Base-by-base conservation (phyloP, 805 yeast species). In the Jamesozyma spencerorum region DNA sequence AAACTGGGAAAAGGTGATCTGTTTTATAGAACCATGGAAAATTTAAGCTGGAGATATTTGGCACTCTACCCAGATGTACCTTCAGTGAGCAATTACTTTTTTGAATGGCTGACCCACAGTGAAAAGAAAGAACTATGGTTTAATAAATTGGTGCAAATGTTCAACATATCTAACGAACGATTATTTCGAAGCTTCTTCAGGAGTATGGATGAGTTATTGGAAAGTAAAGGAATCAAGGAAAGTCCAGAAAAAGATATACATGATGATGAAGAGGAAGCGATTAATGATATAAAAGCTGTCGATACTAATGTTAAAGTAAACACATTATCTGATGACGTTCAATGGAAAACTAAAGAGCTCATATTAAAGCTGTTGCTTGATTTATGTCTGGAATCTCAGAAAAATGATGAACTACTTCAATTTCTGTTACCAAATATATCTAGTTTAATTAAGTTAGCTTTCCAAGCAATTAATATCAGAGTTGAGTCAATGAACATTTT, bases 401-500 rank as follows among this genome's bases (percentile, higher is more conserved):
- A 38, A 6, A 32, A 38, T 26, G 42, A 46, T 5, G 45, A 37
- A 5, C 11, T 39, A 12, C 30, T 36, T 14, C 15, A 30, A 2
- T 12, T 39, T 1, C 27, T 52, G 17, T 17, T 32, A 2, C 22
- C 19, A 3, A 74, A 72, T 42, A 80, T 81, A 5, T 68, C 76
- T 7, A 94, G 84, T 17, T 60, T 90, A 31, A 79, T 88, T 20
- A 79, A 82, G 45, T 66, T 86, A 4, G 79, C 95, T 1, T 88
- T 85, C 53, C 70, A 81, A 10, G 86, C 94, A 0, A 77, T 95
- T 0, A 83, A 95, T 0, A 75, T 94, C 0, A 72, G 80, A 3
- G 71, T 85, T 3, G 60, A 72, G 27, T 64, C 68, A 3, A 64
- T 87, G 44, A 77, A 85, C 48, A 55, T 78, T 4, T 55, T 71